phyloP scores from a whole-genome alignment of 345 rosid genomes.

The Odontarrhena argentea region DNA sequence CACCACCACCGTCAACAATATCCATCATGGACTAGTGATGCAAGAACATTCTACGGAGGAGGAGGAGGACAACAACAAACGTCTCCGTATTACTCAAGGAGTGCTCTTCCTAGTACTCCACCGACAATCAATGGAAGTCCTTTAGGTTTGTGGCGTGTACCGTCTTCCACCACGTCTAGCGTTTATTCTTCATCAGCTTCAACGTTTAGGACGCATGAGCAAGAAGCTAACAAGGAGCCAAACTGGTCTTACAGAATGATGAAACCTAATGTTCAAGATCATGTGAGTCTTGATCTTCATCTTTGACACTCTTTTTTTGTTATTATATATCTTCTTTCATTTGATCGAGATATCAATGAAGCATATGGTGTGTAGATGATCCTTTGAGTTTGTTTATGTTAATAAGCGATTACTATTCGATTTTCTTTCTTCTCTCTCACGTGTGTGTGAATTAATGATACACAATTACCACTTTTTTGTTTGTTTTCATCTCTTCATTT shows the following conservation, averaged over 20 bases:
- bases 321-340: background rate
- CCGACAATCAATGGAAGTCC: constrained; percentile 77
- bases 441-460: constrained; percentile 18
- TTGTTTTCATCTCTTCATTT: constrained; percentile 16
- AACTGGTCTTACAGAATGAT: constrained; percentile 39
- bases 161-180: constrained; percentile 47
- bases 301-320: constrained; percentile 48
- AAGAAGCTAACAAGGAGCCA: constrained; percentile 18
- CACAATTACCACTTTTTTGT: background rate
- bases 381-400: constrained; percentile 17
- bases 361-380: constrained; percentile 28
- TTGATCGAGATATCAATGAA: background rate
- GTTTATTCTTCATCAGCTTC: constrained; percentile 34
- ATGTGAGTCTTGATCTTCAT: constrained; percentile 97
- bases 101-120: constrained; percentile 31
- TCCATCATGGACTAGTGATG: constrained; percentile 47
- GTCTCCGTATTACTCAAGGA: constrained; percentile 59
- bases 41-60: constrained; percentile 60
- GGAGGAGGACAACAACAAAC: constrained; percentile 35
- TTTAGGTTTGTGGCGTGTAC: constrained; percentile 75
- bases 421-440: constrained; percentile 30
- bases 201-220: constrained; percentile 33
- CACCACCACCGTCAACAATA: constrained; percentile 47
- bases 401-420: constrained; percentile 13
- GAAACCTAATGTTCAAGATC: constrained; percentile 63